Conservation (phyloP, 2,329 filamentous ascomycete genomes). For the Fusarium torreyae region DNA sequence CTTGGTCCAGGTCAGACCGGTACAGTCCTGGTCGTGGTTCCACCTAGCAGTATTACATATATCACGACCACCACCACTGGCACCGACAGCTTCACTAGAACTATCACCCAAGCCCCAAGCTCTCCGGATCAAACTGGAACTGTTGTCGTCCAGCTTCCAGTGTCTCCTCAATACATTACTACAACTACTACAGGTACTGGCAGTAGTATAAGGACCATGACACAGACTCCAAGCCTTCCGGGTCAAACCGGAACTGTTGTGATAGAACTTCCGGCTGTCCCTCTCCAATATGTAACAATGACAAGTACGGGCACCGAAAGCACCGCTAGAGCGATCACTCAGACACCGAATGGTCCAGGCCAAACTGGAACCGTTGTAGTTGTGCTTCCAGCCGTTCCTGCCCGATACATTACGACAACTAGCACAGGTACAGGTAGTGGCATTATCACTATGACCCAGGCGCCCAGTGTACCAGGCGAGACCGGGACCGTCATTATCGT, state of each 20-base stretch:
- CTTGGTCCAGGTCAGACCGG: not conserved
- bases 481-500: not conserved
- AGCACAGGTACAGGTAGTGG: not conserved
- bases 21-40: not conserved
- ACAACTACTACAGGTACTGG: not conserved
- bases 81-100: not conserved
- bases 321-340: not conserved
- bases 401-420: not conserved
- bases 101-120: not conserved
- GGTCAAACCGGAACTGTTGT: not conserved
- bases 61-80: not conserved
- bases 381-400: not conserved
- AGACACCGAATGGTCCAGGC: not conserved
- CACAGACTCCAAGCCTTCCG: not conserved
- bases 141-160: not conserved
- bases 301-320: not conserved
- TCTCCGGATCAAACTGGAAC: not conserved
- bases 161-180: not conserved
- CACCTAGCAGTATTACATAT: not conserved
- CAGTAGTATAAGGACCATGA: not conserved
- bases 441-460: not conserved
- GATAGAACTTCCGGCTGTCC: not conserved
- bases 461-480: not conserved
- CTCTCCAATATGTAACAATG: not conserved
- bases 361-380: not conserved